Evolutionary conservation across 768 basidiomycete species (phyloP), one percentile per base, ranked within the genome.

Genomic region (Rhizopogon vulgaris): DNA sequence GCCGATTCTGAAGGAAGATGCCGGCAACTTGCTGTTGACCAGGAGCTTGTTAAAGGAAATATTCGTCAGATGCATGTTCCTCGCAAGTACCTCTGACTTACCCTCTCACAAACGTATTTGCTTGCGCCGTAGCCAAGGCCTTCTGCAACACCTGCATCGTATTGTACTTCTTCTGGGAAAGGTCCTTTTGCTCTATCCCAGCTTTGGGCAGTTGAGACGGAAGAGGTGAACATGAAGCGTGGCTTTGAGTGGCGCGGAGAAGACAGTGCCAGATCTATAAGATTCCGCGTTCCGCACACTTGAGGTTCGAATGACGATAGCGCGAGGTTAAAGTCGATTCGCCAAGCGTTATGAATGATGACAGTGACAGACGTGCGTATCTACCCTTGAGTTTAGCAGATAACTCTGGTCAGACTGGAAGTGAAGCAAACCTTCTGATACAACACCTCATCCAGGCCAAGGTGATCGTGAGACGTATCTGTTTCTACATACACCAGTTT

Each of bases 161-260:
- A 36, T 3, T 67, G 43, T 0, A 64, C 53, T 30, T 67, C 66
- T 49, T 75, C 71, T 7, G 70, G 69, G 48, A 69, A 65, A 14
- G 43, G 43, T 9, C 63, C 59, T n/a, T 37, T 43, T n/a, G 24
- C 38, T 38, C 37, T 27, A 3, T 60, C 47, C 57, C 59, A 61
- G 0, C 46, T 51, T n/a, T 61, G 58, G 0, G 63, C 63, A 10
- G 64, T 68, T 15, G 65, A 52, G 2, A 75, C 58, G 1, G 74
- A 74, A 3, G 68, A 70, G 11, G 69, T 72, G 55, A 77, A 79
- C 32, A 76, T 42, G 46, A 78, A 61, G 12, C 66, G 66, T 1
- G 73, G 57, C 15, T 68, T 66, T 39, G 41, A 27, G 2, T 56
- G 32, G 38, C 53, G 57, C 11, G 46, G 57, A 32, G 70, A 71